A percentile compares a stretch with the other conserved stretches of the same genome.
These are phyloP conservation scores for Rubroboletus satanas DNA, from an alignment of 768 basidiomycete genomes.

Conservation along the genomic window DNA sequence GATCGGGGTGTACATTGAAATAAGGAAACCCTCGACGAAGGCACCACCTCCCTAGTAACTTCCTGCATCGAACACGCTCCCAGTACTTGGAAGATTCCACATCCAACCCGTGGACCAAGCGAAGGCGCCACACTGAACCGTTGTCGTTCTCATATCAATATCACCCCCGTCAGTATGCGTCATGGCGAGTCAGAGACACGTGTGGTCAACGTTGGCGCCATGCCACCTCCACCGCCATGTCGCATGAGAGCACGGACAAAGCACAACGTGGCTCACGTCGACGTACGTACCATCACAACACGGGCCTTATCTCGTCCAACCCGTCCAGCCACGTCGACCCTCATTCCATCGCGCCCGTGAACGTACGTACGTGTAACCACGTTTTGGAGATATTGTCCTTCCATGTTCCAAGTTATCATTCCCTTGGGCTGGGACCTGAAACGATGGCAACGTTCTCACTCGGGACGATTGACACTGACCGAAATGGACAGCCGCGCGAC, in stretches of 20 bases:
- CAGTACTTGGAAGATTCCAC: background rate
- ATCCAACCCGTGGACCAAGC: background rate
- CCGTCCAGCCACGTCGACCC: background rate
- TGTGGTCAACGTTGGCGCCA: conserved; percentile 15
- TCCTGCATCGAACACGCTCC: background rate
- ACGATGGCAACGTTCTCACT: background rate
- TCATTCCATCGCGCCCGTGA: background rate
- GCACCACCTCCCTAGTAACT: background rate
- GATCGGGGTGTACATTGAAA: background rate
- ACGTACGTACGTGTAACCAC: background rate
- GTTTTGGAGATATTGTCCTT: background rate
- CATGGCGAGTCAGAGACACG: conserved; percentile 15
- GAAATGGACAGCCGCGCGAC: background rate
- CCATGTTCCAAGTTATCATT: background rate
- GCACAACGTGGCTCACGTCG: background rate
- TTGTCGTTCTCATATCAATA: background rate
- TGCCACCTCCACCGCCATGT: background rate
- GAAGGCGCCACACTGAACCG: background rate
- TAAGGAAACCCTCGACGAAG: background rate
- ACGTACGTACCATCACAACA: background rate
- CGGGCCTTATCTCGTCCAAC: background rate
- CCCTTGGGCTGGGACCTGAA: background rate
- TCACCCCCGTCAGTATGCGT: background rate
- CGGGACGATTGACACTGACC: background rate
- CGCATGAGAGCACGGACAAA: background rate